Evolutionary conservation across 2,329 filamentous ascomycete genomes (phyloP).

Genomic region (Colletotrichum somersetense): DNA sequence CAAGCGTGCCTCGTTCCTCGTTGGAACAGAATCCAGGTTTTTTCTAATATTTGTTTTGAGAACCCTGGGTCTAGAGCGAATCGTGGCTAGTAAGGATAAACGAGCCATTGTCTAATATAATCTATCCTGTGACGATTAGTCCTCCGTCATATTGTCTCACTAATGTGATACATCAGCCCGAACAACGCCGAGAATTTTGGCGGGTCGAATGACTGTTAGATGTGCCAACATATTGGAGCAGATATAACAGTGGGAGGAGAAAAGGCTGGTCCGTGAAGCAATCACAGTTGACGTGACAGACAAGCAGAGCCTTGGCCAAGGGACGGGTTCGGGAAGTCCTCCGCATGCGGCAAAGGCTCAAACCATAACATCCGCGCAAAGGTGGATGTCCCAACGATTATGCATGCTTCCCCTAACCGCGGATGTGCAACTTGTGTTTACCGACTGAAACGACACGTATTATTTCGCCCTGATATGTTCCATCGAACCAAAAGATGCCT

Average conservation of each 20-base stretch:
- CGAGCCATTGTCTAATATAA: slow-evolving; percentile 19
- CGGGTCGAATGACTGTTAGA: neutral
- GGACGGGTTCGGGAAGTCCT: slow-evolving; percentile 22
- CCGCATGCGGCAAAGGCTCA: slow-evolving; percentile 27
- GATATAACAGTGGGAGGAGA: no score
- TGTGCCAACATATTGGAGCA: neutral
- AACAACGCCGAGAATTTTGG: slow-evolving; percentile 2
- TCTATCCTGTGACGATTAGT: neutral
- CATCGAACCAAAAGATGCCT: neutral
- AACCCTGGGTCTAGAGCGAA: neutral
- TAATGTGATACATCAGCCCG: slow-evolving; percentile 17
- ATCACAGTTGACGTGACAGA: slow-evolving; percentile 10
- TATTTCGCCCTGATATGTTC: neutral
- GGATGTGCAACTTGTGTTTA: neutral
- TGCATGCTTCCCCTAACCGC: neutral
- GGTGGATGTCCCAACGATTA: slow-evolving; percentile 3
- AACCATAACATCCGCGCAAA: slow-evolving; percentile 7
- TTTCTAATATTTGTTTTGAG: neutral
- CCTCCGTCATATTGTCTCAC: slow-evolving; percentile 1
- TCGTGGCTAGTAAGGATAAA: neutral
- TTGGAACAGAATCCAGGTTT: neutral
- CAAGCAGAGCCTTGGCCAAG: slow-evolving; percentile 29
- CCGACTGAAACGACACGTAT: neutral
- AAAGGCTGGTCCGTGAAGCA: slow-evolving; percentile 11
- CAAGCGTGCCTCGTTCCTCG: neutral